Evolutionary conservation across 139 green algal species (phyloP), one percentile per base, ranked within the genome.

Genomic region (Edaphochlamys debaryana): DNA sequence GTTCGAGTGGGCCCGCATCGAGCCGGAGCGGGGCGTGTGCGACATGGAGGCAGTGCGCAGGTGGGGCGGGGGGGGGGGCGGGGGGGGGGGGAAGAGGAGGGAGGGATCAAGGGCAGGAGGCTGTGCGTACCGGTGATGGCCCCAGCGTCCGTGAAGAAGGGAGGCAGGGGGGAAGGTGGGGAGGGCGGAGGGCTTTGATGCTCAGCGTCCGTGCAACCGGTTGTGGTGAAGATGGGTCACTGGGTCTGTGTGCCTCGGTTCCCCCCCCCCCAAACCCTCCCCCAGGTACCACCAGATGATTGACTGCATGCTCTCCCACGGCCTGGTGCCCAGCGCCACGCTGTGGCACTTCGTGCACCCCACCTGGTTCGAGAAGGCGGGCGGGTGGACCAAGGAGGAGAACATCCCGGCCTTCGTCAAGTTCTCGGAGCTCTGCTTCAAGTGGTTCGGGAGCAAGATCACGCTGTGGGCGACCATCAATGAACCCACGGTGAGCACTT

Each of bases 291-390:
- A 90, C 48, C 50, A 88, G 63, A 94, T 94, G 38, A 64, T 94
- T 30, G 89, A 93, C 74, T 84, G 67, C 42, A 87, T 93, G 58
- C 84, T 86, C 4, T 63, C 72, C 32, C 63, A 90, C 48, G 85
- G 89, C 34, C 81, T 98, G 76, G 91, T 93, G 69, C 88, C 94
- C n/a, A 94, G 93, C 56, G 88, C 94, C 37, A 96, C 94, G 20
- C 87, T 98, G 82, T 92, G 96, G 89, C 94, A 96, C 87, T 98
- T 97, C 80, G 91, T 93, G 45, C 94, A 98, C 76, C 95, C 95
- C 23, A 67, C 56, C 11, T 97, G 94, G 94, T 98, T 98, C 90
- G 92, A 98, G 50, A 85, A 92, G 19, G 67, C 94, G 64, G 94
- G 94, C 22, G 95, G 91, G 32, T 98, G 96, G 79, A 79, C 78